Percentiles rank a stretch among this genome's conserved stretches.
Evolutionary conservation across 345 rosid species (phyloP).

Genomic region (Triadica sebifera): DNA sequence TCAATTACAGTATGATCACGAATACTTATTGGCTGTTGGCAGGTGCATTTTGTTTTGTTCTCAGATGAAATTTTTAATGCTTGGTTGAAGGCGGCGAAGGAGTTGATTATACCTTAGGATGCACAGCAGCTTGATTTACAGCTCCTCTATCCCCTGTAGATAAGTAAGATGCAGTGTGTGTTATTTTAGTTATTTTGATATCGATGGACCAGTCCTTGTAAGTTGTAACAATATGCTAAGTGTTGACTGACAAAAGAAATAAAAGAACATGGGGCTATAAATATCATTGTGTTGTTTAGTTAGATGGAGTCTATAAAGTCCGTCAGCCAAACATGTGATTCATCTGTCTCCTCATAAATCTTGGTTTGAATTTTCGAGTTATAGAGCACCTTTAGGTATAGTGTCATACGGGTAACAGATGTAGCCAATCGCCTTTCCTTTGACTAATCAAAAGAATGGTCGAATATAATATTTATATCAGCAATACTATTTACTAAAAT

Average conservation of each 20-base stretch:
- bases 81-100: constrained; percentile 73
- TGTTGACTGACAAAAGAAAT: neutral
- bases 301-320: neutral
- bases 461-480: no score
- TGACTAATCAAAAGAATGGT: no score
- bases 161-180: neutral
- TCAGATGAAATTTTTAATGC: constrained; percentile 47
- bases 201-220: neutral
- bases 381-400: no score
- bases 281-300: neutral
- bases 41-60: constrained; percentile 85
- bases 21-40: constrained; percentile 14
- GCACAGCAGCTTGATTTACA: neutral
- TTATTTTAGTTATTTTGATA: neutral
- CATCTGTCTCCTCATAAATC: no score
- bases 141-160: neutral
- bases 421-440: no score
- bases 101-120: constrained; percentile 29
- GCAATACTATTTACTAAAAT: no score
- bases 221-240: neutral
- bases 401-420: no score
- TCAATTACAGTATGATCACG: neutral
- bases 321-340: no score
- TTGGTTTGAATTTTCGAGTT: no score
- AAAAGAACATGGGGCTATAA: neutral